Percentiles rank a stretch among this genome's conserved stretches.
Conservation (phyloP, 257 asterid species). For the Solanum verrucosum region DNA sequence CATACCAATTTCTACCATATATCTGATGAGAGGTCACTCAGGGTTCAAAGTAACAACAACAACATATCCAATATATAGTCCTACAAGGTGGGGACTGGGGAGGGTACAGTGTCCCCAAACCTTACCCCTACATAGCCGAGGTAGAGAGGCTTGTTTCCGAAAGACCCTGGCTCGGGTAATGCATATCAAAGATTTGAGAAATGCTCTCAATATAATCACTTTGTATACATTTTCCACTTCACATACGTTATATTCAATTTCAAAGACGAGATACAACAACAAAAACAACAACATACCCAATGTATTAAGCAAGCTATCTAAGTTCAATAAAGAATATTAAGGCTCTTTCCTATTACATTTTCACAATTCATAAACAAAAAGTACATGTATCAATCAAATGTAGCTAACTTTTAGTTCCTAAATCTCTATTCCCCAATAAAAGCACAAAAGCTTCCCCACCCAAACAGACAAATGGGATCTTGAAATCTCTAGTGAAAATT, state of each 20-base stretch:
- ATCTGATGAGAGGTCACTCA: background rate
- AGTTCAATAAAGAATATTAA: background rate
- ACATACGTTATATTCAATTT: background rate
- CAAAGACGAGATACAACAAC: background rate
- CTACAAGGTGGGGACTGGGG: background rate
- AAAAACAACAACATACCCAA: background rate
- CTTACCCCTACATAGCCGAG: background rate
- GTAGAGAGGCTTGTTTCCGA: background rate
- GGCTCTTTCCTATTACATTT: background rate
- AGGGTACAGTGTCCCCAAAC: background rate
- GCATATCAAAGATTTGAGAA: background rate
- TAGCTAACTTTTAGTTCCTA: background rate
- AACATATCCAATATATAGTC: background rate
- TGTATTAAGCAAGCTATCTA: background rate
- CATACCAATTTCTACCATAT: background rate
- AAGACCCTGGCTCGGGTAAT: background rate
- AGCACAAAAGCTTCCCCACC: background rate
- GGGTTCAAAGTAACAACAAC: background rate
- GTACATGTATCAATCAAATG: background rate
- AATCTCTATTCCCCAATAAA: background rate
- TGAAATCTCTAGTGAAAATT: background rate
- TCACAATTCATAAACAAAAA: background rate
- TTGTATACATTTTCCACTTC: background rate
- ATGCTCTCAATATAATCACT: background rate
- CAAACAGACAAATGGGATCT: background rate